Base-by-base conservation (phyloP, 805 yeast genomes). In the Myxozyma vanderwaltii region DNA sequence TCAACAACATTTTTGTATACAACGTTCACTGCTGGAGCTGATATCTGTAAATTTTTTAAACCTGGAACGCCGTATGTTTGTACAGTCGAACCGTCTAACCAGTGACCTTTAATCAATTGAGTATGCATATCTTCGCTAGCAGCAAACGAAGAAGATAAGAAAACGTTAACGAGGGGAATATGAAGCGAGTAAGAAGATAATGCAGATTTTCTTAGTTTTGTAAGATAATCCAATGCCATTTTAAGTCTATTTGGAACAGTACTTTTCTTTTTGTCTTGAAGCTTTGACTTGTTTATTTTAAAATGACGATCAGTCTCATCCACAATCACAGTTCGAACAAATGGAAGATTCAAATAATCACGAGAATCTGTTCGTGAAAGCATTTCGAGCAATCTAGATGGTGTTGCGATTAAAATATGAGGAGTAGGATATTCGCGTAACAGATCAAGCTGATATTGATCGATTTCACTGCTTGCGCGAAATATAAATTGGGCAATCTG, bases 321-420 rank as follows among this genome's bases (percentile, higher is more conserved):
- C 8, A 67, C 38, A 4, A 54, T 58, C 12, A 67, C 43, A 2
- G 64, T 57, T 17, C 59, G 56, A 12, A 65, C 53, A 54, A 56
- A 56, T 8, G 50, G n/a, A 24, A 66, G 35, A 15, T 58, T 35
- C 43, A 63, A 23, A 7, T 46, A 26, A 6, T 40, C 39, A 6
- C 58, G 44, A 8, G 49, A 54, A 13, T 36, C 31, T 3, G 59
- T 56, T n/a, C 48, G 23, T 17, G 60, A 58, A n/a, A 65, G 55
- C 33, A 67, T 54, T 26, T 82, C 86, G 38, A 81, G 70, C 46
- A 82, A 63, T 48, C 85, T 68, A 6, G 80, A 79, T 0, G 86
- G 86, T 0, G 86, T 82, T 2, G 82, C 82, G n/a, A 82, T 74
- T 27, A 82, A 64, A n/a, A 82, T 77, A 17, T 77, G 80, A 1